These are phyloP conservation scores for Alternaria atra DNA, from an alignment of 2,329 filamentous ascomycete species.

Conservation along the genomic window DNA sequence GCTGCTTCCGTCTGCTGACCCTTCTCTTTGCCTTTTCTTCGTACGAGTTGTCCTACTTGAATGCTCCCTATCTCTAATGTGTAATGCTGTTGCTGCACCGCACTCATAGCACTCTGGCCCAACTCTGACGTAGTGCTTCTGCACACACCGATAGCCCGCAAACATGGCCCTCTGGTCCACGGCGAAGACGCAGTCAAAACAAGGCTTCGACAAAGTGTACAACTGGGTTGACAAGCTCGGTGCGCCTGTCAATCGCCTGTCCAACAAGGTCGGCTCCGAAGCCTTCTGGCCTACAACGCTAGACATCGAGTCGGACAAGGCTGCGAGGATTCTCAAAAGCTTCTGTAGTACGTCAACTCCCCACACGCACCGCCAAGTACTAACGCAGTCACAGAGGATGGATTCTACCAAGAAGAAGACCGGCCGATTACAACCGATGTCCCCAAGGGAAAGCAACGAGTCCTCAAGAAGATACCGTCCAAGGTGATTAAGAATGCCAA, in stretches of 20 bases:
- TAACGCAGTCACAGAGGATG: slow-evolving; percentile 63
- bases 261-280: slow-evolving; percentile 82
- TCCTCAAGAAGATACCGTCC: slow-evolving; percentile 84
- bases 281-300: slow-evolving; percentile 86
- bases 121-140: slow-evolving; percentile 17
- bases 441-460: slow-evolving; percentile 69
- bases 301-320: slow-evolving; percentile 91
- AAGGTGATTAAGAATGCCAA: slow-evolving; percentile 87
- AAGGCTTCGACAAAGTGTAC: slow-evolving; percentile 76
- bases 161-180: slow-evolving; percentile 47
- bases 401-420: slow-evolving; percentile 70
- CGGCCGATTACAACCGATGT: slow-evolving; percentile 56
- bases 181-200: slow-evolving; percentile 47
- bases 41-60: slow-evolving; percentile 18
- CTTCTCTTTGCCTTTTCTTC: slow-evolving; percentile 18
- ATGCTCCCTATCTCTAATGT: slow-evolving; percentile 31
- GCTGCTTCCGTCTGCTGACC: slow-evolving; percentile 22
- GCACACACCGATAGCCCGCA: slow-evolving; percentile 6
- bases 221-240: slow-evolving; percentile 73
- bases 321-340: slow-evolving; percentile 84
- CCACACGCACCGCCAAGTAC: slow-evolving; percentile 6
- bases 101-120: slow-evolving; percentile 29
- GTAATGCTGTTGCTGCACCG: slow-evolving; percentile 26
- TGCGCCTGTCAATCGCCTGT: slow-evolving; percentile 79
- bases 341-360: slow-evolving; percentile 78